Conservation (phyloP, 2,329 filamentous ascomycete genomes). For the Apiospora pterosperma region DNA sequence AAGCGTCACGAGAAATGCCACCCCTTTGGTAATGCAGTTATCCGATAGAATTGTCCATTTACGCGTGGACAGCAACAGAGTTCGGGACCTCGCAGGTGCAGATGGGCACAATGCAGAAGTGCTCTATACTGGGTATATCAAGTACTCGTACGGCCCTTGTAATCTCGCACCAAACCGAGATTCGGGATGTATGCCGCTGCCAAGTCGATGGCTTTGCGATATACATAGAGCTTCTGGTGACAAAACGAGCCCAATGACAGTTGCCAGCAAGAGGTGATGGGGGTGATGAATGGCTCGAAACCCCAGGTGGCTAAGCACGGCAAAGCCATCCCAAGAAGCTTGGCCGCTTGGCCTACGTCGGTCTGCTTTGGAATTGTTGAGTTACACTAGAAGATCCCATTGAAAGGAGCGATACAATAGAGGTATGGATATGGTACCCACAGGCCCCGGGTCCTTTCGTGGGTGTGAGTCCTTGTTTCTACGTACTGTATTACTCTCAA, state of each 20-base stretch:
- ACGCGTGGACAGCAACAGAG: not conserved
- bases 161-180: not conserved
- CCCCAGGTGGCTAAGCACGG: slow-evolving; percentile 18
- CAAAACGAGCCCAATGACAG: not conserved
- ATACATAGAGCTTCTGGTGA: not conserved
- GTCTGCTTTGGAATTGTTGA: slow-evolving; percentile 2
- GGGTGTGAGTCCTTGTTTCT: not conserved
- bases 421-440: not conserved
- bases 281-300: not conserved
- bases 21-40: not conserved
- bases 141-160: not conserved
- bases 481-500: not conserved
- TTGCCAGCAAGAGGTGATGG: not conserved
- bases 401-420: not conserved
- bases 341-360: slow-evolving; percentile 2
- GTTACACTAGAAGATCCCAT: slow-evolving; percentile 12
- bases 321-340: slow-evolving; percentile 15
- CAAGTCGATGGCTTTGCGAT: not conserved
- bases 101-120: not conserved
- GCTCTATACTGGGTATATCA: not conserved
- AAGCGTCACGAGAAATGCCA: not conserved
- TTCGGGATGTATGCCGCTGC: not conserved
- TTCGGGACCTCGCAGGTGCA: not conserved
- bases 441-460: not conserved
- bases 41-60: not conserved